A percentile compares a stretch with the other conserved stretches of the same genome.
Conservation (phyloP, 805 yeast genomes). For the Candida tammaniensis region DNA sequence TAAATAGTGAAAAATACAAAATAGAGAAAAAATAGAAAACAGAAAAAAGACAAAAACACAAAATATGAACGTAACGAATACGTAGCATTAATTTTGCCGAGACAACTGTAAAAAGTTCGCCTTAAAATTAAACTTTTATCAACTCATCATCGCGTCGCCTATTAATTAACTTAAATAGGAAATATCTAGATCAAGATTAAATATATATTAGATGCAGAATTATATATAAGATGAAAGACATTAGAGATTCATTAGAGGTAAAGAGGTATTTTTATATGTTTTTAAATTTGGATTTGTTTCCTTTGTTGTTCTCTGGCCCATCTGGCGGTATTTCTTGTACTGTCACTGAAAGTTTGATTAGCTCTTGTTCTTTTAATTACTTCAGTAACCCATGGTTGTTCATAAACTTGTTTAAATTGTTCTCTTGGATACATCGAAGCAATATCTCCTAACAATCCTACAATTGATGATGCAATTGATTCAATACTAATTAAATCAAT, state of each 20-base stretch:
- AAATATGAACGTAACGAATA: no score
- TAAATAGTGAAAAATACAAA: no score
- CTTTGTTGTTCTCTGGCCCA: conserved; percentile 94
- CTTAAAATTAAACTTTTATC: no score
- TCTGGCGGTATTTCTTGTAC: conserved; percentile 87
- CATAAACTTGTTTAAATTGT: conserved; percentile 61
- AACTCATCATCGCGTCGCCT: no score
- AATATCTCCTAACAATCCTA: conserved; percentile 90
- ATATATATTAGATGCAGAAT: no score
- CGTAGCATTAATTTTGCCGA: no score
- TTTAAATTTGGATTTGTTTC: conserved; percentile 6
- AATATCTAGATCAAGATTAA: no score
- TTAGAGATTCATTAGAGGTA: conserved; percentile 16
- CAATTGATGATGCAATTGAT: conserved; percentile 74
- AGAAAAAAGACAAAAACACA: no score
- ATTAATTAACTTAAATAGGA: no score
- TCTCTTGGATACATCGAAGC: conserved; percentile 84
- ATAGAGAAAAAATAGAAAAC: no score
- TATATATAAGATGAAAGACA: no score
- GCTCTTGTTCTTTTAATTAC: conserved; percentile 72
- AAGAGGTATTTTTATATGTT: conserved; percentile 3
- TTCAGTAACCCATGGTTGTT: conserved; percentile 75
- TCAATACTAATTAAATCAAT: conserved; percentile 61
- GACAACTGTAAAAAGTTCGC: no score
- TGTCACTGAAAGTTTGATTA: conserved; percentile 56